Conservation (phyloP, 1,284 basidiomycete species). For the Thelephora terrestris region DNA sequence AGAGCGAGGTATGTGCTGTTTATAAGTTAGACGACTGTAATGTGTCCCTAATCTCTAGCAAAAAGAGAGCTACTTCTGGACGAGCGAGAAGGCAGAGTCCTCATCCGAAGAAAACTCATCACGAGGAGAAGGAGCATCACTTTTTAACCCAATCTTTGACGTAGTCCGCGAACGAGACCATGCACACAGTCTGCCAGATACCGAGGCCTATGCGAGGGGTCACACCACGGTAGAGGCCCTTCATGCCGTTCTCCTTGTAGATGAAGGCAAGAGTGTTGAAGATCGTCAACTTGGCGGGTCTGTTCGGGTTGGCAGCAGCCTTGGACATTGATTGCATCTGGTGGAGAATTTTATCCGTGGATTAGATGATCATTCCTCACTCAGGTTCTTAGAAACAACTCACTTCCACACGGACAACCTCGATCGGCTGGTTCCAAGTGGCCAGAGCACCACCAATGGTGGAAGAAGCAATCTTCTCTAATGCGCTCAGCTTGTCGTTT, state of each 20-base stretch:
- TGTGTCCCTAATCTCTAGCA: conserved; percentile 2
- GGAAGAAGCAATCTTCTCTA: conserved; percentile 88
- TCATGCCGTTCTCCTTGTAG: conserved; percentile 94
- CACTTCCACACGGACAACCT: conserved; percentile 90
- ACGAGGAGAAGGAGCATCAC: conserved; percentile 15
- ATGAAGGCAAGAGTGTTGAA: conserved; percentile 86
- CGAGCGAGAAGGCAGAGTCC: conserved; percentile 21
- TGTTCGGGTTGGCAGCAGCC: conserved; percentile 56
- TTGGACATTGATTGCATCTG: conserved; percentile 99
- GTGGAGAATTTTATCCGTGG: conserved; percentile 4
- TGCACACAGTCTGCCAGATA: conserved; percentile 95
- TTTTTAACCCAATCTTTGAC: conserved; percentile 64
- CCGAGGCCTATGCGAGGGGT: conserved; percentile 94
- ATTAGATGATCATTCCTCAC: background rate
- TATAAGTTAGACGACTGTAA: background rate
- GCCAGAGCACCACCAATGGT: conserved; percentile 91
- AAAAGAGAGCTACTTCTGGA: conserved; percentile 14
- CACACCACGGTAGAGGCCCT: conserved; percentile 95
- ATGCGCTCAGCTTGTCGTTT: conserved; percentile 62
- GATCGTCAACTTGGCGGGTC: conserved; percentile 87
- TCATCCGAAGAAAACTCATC: conserved; percentile 3
- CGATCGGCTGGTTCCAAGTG: conserved; percentile 99
- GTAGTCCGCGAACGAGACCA: conserved; percentile 96
- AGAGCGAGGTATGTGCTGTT: no score
- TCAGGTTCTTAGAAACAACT: conserved; percentile 9